phyloP scores from a whole-genome alignment of 1,139 yeast species.

The Eremothecium coryli region DNA sequence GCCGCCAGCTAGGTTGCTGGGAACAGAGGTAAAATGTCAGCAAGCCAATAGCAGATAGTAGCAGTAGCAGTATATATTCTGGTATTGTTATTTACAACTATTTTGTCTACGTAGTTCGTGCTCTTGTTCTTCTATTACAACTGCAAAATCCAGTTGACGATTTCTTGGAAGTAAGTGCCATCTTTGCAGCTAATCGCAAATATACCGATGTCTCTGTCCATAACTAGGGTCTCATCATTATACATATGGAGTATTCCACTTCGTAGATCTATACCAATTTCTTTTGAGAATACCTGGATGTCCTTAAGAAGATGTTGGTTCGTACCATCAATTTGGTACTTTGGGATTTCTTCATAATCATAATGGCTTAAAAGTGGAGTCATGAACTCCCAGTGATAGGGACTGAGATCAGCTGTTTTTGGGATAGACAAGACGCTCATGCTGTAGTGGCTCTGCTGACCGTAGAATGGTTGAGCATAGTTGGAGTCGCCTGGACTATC shows the following conservation, averaged over 20 bases:
- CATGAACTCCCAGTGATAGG: constrained; percentile 10
- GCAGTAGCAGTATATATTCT: too few species aligned
- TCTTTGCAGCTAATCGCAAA: constrained; percentile 18
- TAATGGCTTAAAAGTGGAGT: constrained; percentile 15
- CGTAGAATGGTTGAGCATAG: constrained; percentile 6
- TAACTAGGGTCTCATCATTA: constrained; percentile 8
- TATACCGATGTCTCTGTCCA: constrained; percentile 18
- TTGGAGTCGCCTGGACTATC: neutral
- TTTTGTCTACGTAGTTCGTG: too few species aligned
- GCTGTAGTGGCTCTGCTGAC: constrained; percentile 3
- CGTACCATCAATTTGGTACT: constrained; percentile 10
- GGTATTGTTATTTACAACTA: too few species aligned
- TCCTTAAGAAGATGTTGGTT: constrained; percentile 15
- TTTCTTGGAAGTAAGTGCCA: constrained; percentile 14
- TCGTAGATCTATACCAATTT: constrained; percentile 17
- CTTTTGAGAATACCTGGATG: constrained; percentile 15
- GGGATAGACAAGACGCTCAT: constrained; percentile 2
- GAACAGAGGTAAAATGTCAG: too few species aligned
- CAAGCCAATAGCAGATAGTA: too few species aligned
- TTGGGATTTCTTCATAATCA: constrained; percentile 16
- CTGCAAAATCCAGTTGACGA: constrained; percentile 17
- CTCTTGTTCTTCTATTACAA: too few species aligned
- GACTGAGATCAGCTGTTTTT: constrained; percentile 1
- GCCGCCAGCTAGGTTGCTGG: too few species aligned
- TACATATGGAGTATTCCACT: constrained; percentile 14